Evolutionary conservation across 2,329 filamentous ascomycete genomes (phyloP).

Genomic region (Colletotrichum trifolii): DNA sequence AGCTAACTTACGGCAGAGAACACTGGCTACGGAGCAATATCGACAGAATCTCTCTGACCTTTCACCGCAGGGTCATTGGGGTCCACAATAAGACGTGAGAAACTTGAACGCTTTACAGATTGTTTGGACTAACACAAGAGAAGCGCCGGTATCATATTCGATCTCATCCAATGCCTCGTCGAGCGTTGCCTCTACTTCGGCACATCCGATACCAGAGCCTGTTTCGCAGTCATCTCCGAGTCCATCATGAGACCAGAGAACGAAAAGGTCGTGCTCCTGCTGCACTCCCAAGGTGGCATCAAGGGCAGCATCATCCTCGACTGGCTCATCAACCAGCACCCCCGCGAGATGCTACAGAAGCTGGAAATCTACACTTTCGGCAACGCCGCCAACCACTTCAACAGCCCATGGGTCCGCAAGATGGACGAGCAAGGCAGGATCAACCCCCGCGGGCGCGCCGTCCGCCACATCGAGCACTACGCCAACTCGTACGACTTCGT

Average conservation of each 20-base stretch:
- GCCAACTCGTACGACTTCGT: slow-evolving; percentile 81
- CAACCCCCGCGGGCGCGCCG: slow-evolving; percentile 58
- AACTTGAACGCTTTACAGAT: no score
- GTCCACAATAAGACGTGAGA: slow-evolving; percentile 77
- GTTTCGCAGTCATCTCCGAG: slow-evolving; percentile 71
- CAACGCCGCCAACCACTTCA: slow-evolving; percentile 83
- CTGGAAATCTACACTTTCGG: slow-evolving; percentile 85
- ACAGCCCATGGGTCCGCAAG: slow-evolving; percentile 72
- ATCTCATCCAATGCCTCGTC: slow-evolving; percentile 80
- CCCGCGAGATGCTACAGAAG: slow-evolving; percentile 72
- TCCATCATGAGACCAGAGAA: slow-evolving; percentile 70
- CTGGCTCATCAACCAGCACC: slow-evolving; percentile 79
- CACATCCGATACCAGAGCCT: slow-evolving; percentile 73
- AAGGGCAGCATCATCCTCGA: slow-evolving; percentile 79
- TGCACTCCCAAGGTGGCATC: slow-evolving; percentile 83
- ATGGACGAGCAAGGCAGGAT: slow-evolving; percentile 40
- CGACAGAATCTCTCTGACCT: slow-evolving; percentile 77
- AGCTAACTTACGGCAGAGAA: slow-evolving; percentile 49
- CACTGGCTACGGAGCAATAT: slow-evolving; percentile 78
- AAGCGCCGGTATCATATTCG: slow-evolving; percentile 75
- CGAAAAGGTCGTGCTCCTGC: slow-evolving; percentile 77
- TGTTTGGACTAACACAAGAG: not conserved
- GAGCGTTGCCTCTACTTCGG: slow-evolving; percentile 81
- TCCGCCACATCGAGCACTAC: slow-evolving; percentile 84
- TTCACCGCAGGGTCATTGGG: slow-evolving; percentile 76